phyloP scores from a whole-genome alignment of 805 yeast species.

The Helenozyma baotianmanensis region DNA sequence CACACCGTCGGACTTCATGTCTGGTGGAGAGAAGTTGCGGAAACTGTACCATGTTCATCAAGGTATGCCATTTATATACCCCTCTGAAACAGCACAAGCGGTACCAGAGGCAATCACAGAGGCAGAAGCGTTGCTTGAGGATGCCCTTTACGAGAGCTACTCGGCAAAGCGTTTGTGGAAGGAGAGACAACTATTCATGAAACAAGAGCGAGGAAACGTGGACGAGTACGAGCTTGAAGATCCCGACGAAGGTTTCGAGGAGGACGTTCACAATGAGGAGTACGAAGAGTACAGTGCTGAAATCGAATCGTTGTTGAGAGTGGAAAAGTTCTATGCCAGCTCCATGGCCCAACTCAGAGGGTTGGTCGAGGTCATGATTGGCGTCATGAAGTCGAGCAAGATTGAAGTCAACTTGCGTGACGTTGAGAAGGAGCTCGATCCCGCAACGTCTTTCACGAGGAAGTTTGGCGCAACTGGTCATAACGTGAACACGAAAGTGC shows the following conservation, averaged over 20 bases:
- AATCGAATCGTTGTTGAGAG: conserved; percentile 44
- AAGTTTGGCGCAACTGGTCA: conserved; percentile 7
- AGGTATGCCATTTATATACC: conserved; percentile 63
- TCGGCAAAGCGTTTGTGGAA: conserved; percentile 67
- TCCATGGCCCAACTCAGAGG: conserved; percentile 57
- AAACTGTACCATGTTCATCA: conserved; percentile 62
- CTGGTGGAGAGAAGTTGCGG: conserved; percentile 47
- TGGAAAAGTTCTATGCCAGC: conserved; percentile 55
- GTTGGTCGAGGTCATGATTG: conserved; percentile 58
- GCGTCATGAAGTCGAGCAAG: conserved; percentile 54
- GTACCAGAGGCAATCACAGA: conserved; percentile 77
- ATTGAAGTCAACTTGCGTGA: conserved; percentile 31
- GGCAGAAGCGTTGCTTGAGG: conserved; percentile 64
- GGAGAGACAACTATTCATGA: conserved; percentile 66
- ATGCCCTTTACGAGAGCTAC: conserved; percentile 61
- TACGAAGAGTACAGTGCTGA: conserved; percentile 34
- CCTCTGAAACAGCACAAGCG: conserved; percentile 29
- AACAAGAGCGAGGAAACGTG: conserved; percentile 59
- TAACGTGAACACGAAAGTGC: conserved; percentile 5
- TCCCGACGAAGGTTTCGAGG: conserved; percentile 20
- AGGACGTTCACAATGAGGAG: conserved; percentile 9
- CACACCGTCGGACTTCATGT: conserved; percentile 40
- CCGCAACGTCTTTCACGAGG: conserved; percentile 24
- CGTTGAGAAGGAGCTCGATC: conserved; percentile 33
- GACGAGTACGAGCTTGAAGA: conserved; percentile 17